Evolutionary conservation across 768 basidiomycete species (phyloP).

Genomic region (Fomitopsis pulvina): DNA sequence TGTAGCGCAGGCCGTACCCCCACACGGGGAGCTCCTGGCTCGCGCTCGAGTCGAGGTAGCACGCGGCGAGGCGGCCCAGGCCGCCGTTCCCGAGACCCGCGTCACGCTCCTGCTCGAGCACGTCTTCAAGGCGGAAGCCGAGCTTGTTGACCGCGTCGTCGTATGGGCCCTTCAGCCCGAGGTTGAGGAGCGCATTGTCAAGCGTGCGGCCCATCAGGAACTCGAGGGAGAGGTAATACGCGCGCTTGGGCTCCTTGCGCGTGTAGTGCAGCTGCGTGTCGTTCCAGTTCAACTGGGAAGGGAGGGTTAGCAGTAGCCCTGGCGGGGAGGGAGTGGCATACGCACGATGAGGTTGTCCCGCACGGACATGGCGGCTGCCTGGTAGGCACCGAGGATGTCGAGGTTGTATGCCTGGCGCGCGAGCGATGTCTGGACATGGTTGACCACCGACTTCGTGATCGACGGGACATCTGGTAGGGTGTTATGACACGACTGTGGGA

Average conservation of each 20-base stretch:
- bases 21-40: conserved; percentile 88
- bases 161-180: conserved; percentile 78
- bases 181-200: conserved; percentile 80
- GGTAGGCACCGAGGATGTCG: conserved; percentile 82
- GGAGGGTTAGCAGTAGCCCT: background rate
- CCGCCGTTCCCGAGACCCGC: conserved; percentile 95
- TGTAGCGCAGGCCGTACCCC: conserved; percentile 92
- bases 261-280: conserved; percentile 71
- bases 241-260: conserved; percentile 80
- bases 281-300: conserved; percentile 80
- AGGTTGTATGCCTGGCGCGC: conserved; percentile 90
- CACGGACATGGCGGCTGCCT: conserved; percentile 82
- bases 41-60: conserved; percentile 92
- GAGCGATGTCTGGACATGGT: conserved; percentile 83
- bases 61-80: conserved; percentile 92
- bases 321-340: conserved; percentile 1
- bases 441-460: conserved; percentile 71
- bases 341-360: conserved; percentile 82
- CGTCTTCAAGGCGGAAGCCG: conserved; percentile 86
- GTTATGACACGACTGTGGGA: background rate
- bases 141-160: conserved; percentile 60
- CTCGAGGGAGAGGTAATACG: conserved; percentile 95
- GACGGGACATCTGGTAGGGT: conserved; percentile 41
- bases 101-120: conserved; percentile 86
- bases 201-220: conserved; percentile 83